phyloP scores from a whole-genome alignment of 345 rosid genomes.

The Boechera stricta region DNA sequence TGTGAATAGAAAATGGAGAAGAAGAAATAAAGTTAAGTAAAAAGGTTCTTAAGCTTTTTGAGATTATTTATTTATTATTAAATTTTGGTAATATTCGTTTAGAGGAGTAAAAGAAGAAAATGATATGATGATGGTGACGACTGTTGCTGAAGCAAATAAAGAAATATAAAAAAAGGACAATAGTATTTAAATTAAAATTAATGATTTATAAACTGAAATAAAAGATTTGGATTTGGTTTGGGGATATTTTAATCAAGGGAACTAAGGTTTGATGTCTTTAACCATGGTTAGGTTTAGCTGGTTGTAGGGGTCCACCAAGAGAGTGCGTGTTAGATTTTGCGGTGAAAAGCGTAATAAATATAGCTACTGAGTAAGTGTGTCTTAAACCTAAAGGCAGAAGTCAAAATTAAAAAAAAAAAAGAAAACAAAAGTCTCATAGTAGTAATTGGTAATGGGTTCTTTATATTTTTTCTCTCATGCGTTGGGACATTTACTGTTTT shows the following conservation, averaged over 20 bases:
- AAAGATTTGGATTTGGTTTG: neutral
- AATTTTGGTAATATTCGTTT: neutral
- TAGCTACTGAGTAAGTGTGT: constrained; percentile 26
- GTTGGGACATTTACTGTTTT: too few species aligned
- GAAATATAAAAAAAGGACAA: neutral
- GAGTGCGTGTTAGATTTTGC: constrained; percentile 47
- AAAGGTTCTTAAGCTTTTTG: constrained; percentile 39
- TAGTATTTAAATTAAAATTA: constrained; percentile 12
- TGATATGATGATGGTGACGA: constrained; percentile 42
- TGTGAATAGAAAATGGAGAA: constrained; percentile 34
- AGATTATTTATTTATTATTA: constrained; percentile 21
- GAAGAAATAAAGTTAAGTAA: constrained; percentile 32
- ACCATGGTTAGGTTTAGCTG: constrained; percentile 38
- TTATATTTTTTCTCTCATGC: too few species aligned
- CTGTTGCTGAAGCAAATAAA: constrained; percentile 39
- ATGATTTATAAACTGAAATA: neutral
- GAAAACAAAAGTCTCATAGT: neutral
- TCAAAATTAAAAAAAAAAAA: neutral
- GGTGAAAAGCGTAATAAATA: constrained; percentile 47
- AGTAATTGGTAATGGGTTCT: neutral
- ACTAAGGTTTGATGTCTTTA: constrained; percentile 29
- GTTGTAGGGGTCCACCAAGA: constrained; percentile 17
- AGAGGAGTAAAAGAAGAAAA: constrained; percentile 32
- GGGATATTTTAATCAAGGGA: constrained; percentile 10
- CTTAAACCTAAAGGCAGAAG: constrained; percentile 36